Percentiles rank a stretch among this genome's conserved stretches.
Conservation (phyloP, 768 basidiomycete species). For the Russula foetens region DNA sequence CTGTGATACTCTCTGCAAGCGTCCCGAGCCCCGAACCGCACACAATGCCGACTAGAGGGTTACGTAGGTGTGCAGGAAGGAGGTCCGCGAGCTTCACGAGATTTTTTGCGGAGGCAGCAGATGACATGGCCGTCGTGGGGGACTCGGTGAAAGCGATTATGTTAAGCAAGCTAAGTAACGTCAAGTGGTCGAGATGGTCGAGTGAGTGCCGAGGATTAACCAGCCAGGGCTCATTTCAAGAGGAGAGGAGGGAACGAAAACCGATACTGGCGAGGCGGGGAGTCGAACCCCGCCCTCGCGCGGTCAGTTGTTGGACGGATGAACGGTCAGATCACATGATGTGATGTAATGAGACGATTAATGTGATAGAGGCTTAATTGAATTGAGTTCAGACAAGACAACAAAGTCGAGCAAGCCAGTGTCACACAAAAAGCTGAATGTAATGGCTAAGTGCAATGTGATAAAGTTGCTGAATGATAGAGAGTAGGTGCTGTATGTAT, state of each 20-base stretch:
- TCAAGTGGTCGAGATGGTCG: not conserved
- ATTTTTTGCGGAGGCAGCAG: conserved; percentile 25
- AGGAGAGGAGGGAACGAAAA: no score
- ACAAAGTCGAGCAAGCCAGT: not conserved
- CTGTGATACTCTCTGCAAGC: conserved; percentile 51
- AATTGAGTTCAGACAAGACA: no score
- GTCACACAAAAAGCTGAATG: not conserved
- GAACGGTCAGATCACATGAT: no score
- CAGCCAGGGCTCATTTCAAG: no score
- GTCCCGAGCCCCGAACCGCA: conserved; percentile 84
- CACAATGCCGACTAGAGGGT: conserved; percentile 73
- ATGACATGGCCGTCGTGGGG: not conserved
- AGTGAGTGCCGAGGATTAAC: no score
- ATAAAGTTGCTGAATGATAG: not conserved
- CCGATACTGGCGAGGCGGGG: no score
- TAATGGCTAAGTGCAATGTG: not conserved
- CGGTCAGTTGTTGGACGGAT: no score
- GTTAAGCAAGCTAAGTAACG: no score
- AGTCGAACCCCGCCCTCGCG: conserved; percentile 31
- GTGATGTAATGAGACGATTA: no score
- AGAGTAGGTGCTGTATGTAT: conserved; percentile 5
- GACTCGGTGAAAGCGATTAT: not conserved
- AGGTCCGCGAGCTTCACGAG: conserved; percentile 23
- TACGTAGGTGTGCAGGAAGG: conserved; percentile 33
- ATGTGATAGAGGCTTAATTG: no score